Evolutionary conservation across 768 basidiomycete species (phyloP).

Genomic region (Termitomyces sp.): DNA sequence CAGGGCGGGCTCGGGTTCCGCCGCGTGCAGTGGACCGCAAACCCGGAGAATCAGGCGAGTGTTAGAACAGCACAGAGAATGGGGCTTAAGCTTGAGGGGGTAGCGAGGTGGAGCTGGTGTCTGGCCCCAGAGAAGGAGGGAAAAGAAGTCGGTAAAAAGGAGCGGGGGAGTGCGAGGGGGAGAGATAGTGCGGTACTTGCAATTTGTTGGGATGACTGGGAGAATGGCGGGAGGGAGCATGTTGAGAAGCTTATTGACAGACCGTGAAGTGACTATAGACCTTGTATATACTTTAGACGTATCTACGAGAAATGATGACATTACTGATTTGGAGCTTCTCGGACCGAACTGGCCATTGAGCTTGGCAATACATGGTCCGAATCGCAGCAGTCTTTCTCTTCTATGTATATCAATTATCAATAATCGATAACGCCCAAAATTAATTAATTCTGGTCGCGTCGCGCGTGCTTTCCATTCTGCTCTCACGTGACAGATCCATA

Average conservation of each 20-base stretch:
- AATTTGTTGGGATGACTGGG: constrained; percentile 52
- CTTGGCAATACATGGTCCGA: too few relatives aligned
- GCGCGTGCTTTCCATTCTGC: background rate
- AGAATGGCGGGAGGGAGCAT: constrained; percentile 29
- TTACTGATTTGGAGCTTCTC: too few relatives aligned
- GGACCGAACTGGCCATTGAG: too few relatives aligned
- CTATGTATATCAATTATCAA: too few relatives aligned
- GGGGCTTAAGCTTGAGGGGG: constrained; percentile 46
- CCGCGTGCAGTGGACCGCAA: constrained; percentile 49
- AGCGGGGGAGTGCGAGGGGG: constrained; percentile 28
- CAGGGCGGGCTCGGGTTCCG: constrained; percentile 45
- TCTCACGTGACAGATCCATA: too few relatives aligned
- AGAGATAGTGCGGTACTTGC: constrained; percentile 32
- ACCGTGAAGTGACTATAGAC: background rate
- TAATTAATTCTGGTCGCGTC: too few relatives aligned
- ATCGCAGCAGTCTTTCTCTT: too few relatives aligned
- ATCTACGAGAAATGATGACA: background rate
- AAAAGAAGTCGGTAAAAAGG: constrained; percentile 13
- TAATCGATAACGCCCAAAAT: too few relatives aligned
- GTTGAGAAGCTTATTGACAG: constrained; percentile 29
- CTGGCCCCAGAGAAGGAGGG: constrained; percentile 27
- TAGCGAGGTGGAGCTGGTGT: constrained; percentile 43
- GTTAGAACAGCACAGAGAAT: constrained; percentile 42
- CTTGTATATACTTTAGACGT: background rate
- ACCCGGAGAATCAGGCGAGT: constrained; percentile 38